These are phyloP conservation scores for Calocera viscosa DNA, from an alignment of 768 basidiomycete species.

Conservation along the genomic window DNA sequence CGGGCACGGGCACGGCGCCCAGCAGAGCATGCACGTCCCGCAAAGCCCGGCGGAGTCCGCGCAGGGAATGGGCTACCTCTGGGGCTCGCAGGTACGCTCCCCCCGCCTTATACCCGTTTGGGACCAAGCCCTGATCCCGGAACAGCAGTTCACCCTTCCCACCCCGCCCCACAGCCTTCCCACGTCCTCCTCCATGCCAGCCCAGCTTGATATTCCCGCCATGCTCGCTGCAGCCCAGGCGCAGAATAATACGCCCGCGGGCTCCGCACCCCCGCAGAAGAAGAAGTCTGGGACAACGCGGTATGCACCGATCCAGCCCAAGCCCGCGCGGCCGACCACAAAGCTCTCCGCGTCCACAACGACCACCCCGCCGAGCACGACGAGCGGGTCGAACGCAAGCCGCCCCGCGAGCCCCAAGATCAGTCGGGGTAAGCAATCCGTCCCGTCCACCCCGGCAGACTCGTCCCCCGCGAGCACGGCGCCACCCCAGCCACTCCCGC, in stretches of 20 bases:
- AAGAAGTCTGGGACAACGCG: background rate
- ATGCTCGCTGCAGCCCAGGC: background rate
- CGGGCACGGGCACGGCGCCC: background rate
- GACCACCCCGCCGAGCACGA: background rate
- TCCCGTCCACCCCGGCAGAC: background rate
- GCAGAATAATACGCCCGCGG: background rate
- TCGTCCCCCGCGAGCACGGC: background rate
- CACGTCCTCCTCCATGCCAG: background rate
- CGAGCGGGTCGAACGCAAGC: background rate
- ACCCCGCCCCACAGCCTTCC: conserved; percentile 2
- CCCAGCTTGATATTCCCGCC: background rate
- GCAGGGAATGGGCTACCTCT: background rate
- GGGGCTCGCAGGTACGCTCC: background rate
- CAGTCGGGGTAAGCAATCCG: background rate
- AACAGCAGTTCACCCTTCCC: conserved; percentile 7
- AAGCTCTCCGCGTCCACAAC: background rate
- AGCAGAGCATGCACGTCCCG: background rate
- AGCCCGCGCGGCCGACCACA: background rate
- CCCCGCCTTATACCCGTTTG: background rate
- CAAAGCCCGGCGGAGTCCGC: background rate
- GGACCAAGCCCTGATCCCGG: background rate
- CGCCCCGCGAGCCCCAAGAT: background rate
- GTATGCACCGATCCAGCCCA: conserved; percentile 6
- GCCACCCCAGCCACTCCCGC: background rate
- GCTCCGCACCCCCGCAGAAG: background rate